These are phyloP conservation scores for Epithemia pelagica DNA, from an alignment of 108 stramenopile genomes.

Conservation along the genomic window DNA sequence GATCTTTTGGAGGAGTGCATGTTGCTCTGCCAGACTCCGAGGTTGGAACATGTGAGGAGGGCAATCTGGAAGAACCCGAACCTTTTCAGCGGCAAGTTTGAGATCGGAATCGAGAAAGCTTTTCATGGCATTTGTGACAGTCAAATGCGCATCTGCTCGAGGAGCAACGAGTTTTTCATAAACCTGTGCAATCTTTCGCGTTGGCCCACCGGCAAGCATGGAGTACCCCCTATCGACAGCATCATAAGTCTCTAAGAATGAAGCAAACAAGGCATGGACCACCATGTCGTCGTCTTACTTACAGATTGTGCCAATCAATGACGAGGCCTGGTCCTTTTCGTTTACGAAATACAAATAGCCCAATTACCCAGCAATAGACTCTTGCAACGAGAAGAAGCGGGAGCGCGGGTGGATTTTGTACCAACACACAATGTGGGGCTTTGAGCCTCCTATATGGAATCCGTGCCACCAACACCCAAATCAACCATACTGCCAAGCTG, in stretches of 20 bases:
- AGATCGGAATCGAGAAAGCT: constrained; percentile 74
- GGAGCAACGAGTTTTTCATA: constrained; percentile 76
- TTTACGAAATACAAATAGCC: background rate
- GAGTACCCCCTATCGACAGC: constrained; percentile 68
- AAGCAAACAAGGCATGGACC: too few species aligned
- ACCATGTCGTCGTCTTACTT: background rate
- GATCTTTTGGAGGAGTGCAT: constrained; percentile 56
- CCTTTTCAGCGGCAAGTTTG: constrained; percentile 14
- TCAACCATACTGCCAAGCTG: constrained; percentile 1
- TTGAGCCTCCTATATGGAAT: background rate
- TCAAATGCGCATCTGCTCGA: constrained; percentile 78
- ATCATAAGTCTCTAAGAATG: too few species aligned
- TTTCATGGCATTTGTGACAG: constrained; percentile 89
- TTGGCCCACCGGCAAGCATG: constrained; percentile 58
- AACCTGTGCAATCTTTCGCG: constrained; percentile 33
- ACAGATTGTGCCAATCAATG: constrained; percentile 94
- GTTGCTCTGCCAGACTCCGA: constrained; percentile 51
- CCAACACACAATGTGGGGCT: constrained; percentile 46
- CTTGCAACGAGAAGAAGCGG: constrained; percentile 73
- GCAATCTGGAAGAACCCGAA: constrained; percentile 84
- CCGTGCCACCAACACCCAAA: background rate
- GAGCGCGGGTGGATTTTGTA: constrained; percentile 97
- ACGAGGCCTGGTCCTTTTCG: constrained; percentile 65
- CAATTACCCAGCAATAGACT: constrained; percentile 22
- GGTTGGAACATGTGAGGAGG: constrained; percentile 85